A percentile compares a stretch with the other conserved stretches of the same genome.
phyloP scores from a whole-genome alignment of 345 rosid genomes.

The Ceriops decandra region DNA sequence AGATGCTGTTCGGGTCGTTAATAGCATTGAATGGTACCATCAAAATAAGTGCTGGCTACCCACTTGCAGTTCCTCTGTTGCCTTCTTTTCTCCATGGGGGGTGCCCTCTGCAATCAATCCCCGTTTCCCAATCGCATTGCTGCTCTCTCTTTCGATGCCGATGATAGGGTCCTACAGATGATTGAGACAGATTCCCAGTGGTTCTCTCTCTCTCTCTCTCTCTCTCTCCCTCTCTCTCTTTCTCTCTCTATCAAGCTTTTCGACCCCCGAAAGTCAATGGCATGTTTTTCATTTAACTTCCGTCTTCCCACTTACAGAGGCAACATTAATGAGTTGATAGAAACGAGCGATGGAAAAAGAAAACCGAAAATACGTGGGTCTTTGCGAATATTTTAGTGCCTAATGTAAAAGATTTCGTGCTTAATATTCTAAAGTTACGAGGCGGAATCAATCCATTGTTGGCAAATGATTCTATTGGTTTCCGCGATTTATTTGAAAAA shows the following conservation, averaged over 20 bases:
- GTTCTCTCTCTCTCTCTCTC: not conserved
- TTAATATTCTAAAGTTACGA: too few species aligned
- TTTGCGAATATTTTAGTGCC: too few species aligned
- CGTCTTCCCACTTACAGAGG: too few species aligned
- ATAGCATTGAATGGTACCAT: conserved; percentile 7
- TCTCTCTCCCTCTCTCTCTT: not conserved
- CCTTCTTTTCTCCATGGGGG: not conserved
- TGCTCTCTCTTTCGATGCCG: conserved; percentile 3
- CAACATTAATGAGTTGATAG: too few species aligned
- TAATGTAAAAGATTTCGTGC: too few species aligned
- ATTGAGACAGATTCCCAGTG: not conserved
- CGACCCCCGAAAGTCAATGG: not conserved
- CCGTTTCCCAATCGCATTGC: conserved; percentile 3
- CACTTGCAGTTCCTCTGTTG: not conserved
- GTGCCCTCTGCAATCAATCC: not conserved
- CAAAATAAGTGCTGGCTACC: not conserved
- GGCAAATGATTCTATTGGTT: too few species aligned
- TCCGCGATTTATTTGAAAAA: too few species aligned
- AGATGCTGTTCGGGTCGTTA: too few species aligned
- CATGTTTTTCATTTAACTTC: not conserved
- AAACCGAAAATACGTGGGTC: too few species aligned
- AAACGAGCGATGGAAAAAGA: too few species aligned
- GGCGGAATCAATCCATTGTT: too few species aligned
- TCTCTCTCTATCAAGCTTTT: not conserved
- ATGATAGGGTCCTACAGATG: not conserved